A percentile compares a stretch with the other conserved stretches of the same genome.
phyloP scores from a whole-genome alignment of 345 rosid species.

The Barbarea vulgaris region DNA sequence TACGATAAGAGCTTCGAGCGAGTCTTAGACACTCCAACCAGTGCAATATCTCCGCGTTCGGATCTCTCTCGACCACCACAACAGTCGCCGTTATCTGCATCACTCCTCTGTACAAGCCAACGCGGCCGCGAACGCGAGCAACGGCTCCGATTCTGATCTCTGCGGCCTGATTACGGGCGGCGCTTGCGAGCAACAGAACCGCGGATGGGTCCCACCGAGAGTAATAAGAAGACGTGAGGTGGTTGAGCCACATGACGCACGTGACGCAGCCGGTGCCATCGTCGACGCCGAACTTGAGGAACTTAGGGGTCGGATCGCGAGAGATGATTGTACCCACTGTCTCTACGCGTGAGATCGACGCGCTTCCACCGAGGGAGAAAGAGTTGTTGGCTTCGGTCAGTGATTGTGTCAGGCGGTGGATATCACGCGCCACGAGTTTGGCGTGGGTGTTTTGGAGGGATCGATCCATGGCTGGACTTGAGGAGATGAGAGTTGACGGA shows the following conservation, averaged over 20 bases:
- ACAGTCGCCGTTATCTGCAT: constrained; percentile 70
- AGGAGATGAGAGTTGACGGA: neutral
- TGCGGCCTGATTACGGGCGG: constrained; percentile 52
- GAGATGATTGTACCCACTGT: constrained; percentile 57
- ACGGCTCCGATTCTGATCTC: constrained; percentile 54
- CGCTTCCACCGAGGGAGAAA: constrained; percentile 48
- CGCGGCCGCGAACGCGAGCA: constrained; percentile 72
- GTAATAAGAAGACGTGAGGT: constrained; percentile 57
- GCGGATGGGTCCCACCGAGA: constrained; percentile 46
- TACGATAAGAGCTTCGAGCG: constrained; percentile 45
- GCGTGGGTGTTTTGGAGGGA: constrained; percentile 54
- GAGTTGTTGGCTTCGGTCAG: constrained; percentile 38
- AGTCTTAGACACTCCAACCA: constrained; percentile 70
- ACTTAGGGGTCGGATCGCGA: constrained; percentile 58
- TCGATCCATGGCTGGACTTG: constrained; percentile 42
- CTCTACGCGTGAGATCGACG: constrained; percentile 61
- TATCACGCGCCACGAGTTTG: constrained; percentile 59
- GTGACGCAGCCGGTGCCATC: constrained; percentile 69
- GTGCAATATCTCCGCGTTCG: constrained; percentile 76
- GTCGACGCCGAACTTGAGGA: constrained; percentile 66
- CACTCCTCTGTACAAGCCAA: constrained; percentile 55
- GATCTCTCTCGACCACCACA: constrained; percentile 71
- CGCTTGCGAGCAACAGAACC: constrained; percentile 53
- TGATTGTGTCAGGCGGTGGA: constrained; percentile 48
- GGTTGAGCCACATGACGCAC: constrained; percentile 90